Base-by-base conservation (phyloP, 2,329 filamentous ascomycete genomes). In the Akanthomyces lecanii region DNA sequence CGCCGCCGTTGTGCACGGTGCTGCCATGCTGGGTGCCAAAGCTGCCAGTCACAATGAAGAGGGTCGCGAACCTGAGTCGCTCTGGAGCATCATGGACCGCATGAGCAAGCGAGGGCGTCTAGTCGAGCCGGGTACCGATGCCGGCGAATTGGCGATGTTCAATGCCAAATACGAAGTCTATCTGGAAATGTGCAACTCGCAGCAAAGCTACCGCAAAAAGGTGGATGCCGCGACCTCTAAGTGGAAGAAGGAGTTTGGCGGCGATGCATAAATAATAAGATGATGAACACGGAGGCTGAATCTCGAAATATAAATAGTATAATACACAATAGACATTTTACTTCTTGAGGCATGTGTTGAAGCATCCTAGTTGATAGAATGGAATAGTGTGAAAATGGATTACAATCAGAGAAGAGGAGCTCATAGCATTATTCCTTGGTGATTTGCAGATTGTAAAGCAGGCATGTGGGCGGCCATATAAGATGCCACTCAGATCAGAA, bases 81-180 rank as follows among this genome's bases (percentile, higher is more conserved):
- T 99, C 65, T 99, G 95, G 95, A 85, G 87, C 69, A 97, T 99
- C 73, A 99, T 99, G 95, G 91, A 96, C 75, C 86, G 92, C 63
- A 95, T 97, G 89, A 96, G 91, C 79, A 97, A 97, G 82, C 89
- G 92, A 10, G 95, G 94, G 38, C 91, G 89, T 70, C 85, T 92
- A 55, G 89, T 97, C 2, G 82, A 88, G 74, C 92, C 94, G 0
- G 87, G 87, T 25, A 85, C 81, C 60, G 85, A 96, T 72, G 77
- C 79, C 64, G 83, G 84, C 12, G 89, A 97, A 81, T 93, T 90
- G 81, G 86, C 85, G 72, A 78, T 99, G 67, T 79, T 99, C 59
- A 82, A 90, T 69, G 89, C 89, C 66, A 99, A 99, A 81, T 99
- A 97, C 73, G 88, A 91, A 71, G 86, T 99, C n/a, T 98, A 98